phyloP scores from a whole-genome alignment of 2,329 filamentous ascomycete species.

The Aspergillus pseudotamarii region DNA sequence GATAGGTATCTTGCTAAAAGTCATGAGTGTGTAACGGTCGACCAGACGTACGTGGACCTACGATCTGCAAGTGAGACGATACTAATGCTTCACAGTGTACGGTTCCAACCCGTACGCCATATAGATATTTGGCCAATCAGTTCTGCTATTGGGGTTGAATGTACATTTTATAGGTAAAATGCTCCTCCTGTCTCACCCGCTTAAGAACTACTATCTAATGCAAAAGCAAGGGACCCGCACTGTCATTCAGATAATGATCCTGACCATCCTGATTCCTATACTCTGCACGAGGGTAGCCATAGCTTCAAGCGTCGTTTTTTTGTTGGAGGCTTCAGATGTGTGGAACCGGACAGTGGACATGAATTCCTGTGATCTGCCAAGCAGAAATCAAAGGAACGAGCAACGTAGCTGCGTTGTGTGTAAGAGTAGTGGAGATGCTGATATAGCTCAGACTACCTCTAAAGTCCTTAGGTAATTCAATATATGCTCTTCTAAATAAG shows the following conservation, averaged over 20 bases:
- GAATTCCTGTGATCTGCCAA: neutral
- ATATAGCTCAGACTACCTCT: no score
- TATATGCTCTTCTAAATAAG: neutral
- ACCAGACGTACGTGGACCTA: neutral
- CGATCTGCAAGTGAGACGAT: neutral
- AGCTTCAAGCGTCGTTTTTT: neutral
- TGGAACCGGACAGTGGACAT: neutral
- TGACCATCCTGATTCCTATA: neutral
- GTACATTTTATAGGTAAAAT: neutral
- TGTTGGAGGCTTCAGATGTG: neutral
- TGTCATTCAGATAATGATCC: neutral
- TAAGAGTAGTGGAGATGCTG: neutral
- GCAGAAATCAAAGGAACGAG: neutral
- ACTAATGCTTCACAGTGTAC: neutral
- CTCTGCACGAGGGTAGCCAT: neutral
- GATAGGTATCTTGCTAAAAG: no score
- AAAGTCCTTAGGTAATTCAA: neutral
- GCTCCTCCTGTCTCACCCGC: neutral
- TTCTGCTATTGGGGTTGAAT: neutral
- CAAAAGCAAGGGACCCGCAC: neutral
- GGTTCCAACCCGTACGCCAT: neutral
- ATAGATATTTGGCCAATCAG: neutral
- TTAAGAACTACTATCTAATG: neutral
- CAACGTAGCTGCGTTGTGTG: neutral
- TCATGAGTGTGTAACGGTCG: neutral